Evolutionary conservation across 345 rosid species (phyloP), one percentile per base, ranked within the genome.

Genomic region (Raphanus sativus): DNA sequence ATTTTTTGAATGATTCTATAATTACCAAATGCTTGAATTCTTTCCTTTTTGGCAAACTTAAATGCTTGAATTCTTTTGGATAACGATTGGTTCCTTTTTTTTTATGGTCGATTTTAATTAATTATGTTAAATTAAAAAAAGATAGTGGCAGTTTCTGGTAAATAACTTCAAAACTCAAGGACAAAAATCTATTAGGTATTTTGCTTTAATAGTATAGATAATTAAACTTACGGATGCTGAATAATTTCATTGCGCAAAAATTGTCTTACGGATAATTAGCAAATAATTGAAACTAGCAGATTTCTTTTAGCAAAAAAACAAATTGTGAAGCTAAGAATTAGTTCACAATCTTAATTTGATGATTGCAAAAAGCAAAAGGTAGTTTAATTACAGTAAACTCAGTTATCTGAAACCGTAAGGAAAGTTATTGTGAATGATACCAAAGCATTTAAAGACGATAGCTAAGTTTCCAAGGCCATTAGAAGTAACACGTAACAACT

Each of bases 391-490:
- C 11, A 16, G 11, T 54, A 54, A 54, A 77, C 16, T 13, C 17
- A 4, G n/a, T 48, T 45, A 45, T 48, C 54, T 48, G 7, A 4
- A 38, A 70, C 65, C 61, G 38, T 21, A 38, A 40, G 59, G 40
- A 29, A 36, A 28, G 71, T 25, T 15, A 38, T 5, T 29, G 65
- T 63, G 62, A 65, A 42, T 8, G 71, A 65, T 68, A 59, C 76
- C 72, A 45, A 64, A 64, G 60, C 11, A 15, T 26, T 54, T 77
- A 54, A 77, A 70, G 76, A 71, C 62, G 81, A 77, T 65, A 65
- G 67, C 62, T 21, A 77, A 58, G 72, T 71, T 71, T 63, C 11
- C 67, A 40, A 65, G 72, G 72, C 72, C 42, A 62, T 2, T 8
- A 15, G 45, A 33, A 13, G 70, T 32, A 70, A 70, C 80, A 77